phyloP scores from a whole-genome alignment of 2,329 filamentous ascomycete species.

The Colletotrichum plurivorum region DNA sequence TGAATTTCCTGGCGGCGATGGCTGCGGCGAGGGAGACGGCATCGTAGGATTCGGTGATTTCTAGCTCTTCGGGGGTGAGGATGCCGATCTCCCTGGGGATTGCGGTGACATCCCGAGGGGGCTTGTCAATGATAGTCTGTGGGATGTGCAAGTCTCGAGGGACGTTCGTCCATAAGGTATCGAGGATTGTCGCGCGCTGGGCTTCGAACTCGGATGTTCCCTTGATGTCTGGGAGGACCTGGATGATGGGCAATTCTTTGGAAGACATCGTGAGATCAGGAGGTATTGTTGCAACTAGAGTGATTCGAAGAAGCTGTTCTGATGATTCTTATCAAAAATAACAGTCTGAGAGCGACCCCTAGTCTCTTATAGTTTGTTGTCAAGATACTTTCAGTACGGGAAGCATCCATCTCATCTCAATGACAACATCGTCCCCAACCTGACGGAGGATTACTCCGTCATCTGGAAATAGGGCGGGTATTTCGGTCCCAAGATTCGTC shows the following conservation, averaged over 20 bases:
- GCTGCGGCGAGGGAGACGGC: constrained; percentile 56
- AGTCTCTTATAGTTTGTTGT: background rate
- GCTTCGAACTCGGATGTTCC: constrained; percentile 47
- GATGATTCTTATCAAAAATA: no score
- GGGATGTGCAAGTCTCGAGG: constrained; percentile 50
- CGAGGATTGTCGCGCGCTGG: constrained; percentile 44
- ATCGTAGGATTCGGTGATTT: constrained; percentile 63
- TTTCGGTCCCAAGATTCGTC: no score
- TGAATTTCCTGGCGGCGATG: constrained; percentile 52
- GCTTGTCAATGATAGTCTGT: constrained; percentile 40
- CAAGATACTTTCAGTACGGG: no score
- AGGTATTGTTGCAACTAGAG: background rate
- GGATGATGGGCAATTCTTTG: constrained; percentile 2
- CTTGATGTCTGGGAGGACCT: background rate
- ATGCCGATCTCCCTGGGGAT: constrained; percentile 59
- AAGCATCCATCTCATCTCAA: no score
- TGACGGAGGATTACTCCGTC: no score
- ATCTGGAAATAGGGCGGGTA: no score
- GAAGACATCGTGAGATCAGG: background rate
- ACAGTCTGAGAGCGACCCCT: background rate
- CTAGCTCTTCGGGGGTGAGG: constrained; percentile 59
- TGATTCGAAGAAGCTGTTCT: no score
- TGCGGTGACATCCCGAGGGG: constrained; percentile 47
- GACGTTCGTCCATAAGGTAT: constrained; percentile 50
- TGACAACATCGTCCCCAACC: no score